Evolutionary conservation across 768 basidiomycete species (phyloP).

Genomic region (Panaeolus cyanescens): DNA sequence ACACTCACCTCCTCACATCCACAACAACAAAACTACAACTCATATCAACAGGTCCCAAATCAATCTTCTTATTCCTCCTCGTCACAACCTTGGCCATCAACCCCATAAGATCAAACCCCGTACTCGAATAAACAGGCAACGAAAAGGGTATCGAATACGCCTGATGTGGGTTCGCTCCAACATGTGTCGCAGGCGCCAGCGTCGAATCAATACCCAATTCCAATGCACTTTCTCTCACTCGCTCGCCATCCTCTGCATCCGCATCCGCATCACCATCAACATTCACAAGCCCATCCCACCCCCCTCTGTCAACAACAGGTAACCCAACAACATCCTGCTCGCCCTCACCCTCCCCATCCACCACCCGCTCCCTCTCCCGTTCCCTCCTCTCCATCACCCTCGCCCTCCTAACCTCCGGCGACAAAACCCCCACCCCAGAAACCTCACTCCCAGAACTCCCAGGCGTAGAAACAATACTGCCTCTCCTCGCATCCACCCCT

Average conservation of each 20-base stretch:
- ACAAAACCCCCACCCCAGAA: no score
- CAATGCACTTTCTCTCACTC: no score
- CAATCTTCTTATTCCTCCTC: slow-evolving; percentile 72
- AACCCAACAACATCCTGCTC: background rate
- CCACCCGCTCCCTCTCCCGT: background rate
- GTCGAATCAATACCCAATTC: no score
- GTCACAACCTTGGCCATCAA: slow-evolving; percentile 77
- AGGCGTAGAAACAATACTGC: background rate
- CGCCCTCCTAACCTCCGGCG: background rate
- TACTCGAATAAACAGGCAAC: slow-evolving; percentile 79
- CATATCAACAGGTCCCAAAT: slow-evolving; percentile 89
- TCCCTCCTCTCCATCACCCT: background rate
- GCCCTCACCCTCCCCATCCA: background rate
- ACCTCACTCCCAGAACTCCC: background rate
- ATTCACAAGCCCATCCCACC: no score
- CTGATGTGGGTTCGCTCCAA: background rate
- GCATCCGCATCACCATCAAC: no score
- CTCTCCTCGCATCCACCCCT: background rate
- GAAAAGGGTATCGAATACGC: slow-evolving; percentile 7
- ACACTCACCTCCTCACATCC: slow-evolving; percentile 43
- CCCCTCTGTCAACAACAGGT: background rate
- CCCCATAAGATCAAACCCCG: slow-evolving; percentile 89
- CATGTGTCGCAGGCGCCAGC: no score
- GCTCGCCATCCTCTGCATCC: no score
- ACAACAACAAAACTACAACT: slow-evolving; percentile 92